Conservation (phyloP, 352 stramenopile species). For the Aphanomyces euteiches region DNA sequence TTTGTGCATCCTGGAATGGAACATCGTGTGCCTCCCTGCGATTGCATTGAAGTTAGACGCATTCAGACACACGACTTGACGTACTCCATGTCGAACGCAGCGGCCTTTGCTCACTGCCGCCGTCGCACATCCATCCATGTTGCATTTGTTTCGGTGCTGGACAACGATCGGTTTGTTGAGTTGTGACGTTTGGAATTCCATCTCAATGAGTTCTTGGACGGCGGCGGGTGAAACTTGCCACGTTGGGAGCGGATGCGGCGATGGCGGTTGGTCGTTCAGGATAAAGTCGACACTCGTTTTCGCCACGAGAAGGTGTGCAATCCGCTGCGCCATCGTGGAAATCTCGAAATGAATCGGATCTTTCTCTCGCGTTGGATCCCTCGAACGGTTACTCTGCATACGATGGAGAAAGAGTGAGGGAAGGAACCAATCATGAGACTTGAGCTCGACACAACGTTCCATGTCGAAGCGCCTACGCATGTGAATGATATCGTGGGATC, state of each 20-base stretch:
- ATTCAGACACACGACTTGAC: not conserved
- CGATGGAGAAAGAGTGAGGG: too few species aligned
- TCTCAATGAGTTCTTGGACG: conserved; percentile 19
- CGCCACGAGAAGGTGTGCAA: not conserved
- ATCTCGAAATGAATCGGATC: not conserved
- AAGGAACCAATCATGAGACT: too few species aligned
- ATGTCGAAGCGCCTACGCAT: not conserved
- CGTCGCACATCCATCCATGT: conserved; percentile 9
- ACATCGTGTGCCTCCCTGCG: conserved; percentile 23
- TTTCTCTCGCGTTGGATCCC: too few species aligned
- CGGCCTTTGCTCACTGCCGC: conserved; percentile 23
- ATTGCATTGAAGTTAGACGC: not conserved
- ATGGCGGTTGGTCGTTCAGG: not conserved
- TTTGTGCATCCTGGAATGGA: conserved; percentile 25
- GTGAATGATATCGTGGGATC: not conserved
- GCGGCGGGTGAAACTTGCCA: not conserved
- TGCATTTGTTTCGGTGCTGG: conserved; percentile 26
- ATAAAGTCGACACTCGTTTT: conserved; percentile 13
- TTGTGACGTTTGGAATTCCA: conserved; percentile 3
- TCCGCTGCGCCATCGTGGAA: not conserved
- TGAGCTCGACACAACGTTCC: too few species aligned
- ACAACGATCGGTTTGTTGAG: conserved; percentile 2
- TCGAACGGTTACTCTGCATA: too few species aligned
- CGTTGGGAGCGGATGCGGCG: not conserved
- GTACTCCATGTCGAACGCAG: conserved; percentile 28